These are phyloP conservation scores for Creolimax fragrantissima DNA, from an alignment of 78 protist genomes.

Conservation along the genomic window DNA sequence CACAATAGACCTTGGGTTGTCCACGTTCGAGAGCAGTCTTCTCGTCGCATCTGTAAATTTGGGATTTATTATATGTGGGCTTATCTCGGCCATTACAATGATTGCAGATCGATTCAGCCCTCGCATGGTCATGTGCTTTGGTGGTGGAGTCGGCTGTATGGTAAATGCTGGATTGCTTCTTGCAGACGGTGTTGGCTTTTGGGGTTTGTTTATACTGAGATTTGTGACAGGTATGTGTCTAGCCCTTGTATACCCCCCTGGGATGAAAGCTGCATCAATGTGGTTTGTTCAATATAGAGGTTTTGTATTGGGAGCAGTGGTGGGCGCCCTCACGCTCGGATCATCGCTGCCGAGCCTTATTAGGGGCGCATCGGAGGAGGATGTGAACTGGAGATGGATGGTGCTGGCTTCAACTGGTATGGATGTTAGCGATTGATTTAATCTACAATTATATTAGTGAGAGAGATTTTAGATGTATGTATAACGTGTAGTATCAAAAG, in stretches of 20 bases:
- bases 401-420: background rate
- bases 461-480: too few relatives aligned
- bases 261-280: slow-evolving; percentile 21
- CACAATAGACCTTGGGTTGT: background rate
- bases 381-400: background rate
- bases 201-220: background rate
- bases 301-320: slow-evolving; percentile 2
- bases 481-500: too few relatives aligned
- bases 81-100: background rate
- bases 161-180: background rate
- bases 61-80: slow-evolving; percentile 1
- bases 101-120: slow-evolving; percentile 1
- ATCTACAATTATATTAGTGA: too few relatives aligned
- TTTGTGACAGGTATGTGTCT: slow-evolving; percentile 8
- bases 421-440: background rate
- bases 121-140: background rate
- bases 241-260: slow-evolving; percentile 10
- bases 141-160: background rate
- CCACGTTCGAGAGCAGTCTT: background rate
- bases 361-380: background rate
- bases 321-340: slow-evolving; percentile 20
- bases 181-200: background rate
- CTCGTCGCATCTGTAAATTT: background rate
- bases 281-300: slow-evolving; percentile 17
- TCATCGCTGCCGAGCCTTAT: background rate